Evolutionary conservation across 164 flowering plant species (phyloP).

Genomic region (Piper betle): DNA sequence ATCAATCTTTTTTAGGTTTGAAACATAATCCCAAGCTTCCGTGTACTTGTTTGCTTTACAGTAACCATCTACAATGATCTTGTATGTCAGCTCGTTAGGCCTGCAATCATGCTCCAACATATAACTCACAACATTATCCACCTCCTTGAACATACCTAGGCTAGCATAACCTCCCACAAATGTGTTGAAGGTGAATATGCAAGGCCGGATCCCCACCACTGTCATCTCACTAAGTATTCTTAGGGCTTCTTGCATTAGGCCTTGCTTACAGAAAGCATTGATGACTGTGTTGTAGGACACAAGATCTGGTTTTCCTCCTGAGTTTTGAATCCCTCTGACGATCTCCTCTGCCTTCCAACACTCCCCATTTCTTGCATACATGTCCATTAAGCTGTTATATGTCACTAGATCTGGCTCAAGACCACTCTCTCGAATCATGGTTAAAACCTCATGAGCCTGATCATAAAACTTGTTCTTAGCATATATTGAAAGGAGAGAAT

Average conservation of each 20-base stretch:
- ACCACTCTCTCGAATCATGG: constrained; percentile 44
- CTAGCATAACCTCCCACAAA: constrained; percentile 62
- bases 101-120: constrained; percentile 66
- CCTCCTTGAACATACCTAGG: constrained; percentile 48
- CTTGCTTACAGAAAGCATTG: constrained; percentile 80
- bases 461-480: constrained; percentile 61
- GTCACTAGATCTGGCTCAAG: constrained; percentile 73
- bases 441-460: constrained; percentile 51
- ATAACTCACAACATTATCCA: constrained; percentile 44
- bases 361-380: constrained; percentile 76
- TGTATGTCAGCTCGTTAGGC: constrained; percentile 80
- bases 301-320: constrained; percentile 55
- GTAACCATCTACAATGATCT: constrained; percentile 65
- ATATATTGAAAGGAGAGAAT: constrained; percentile 69
- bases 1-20: constrained; percentile 40
- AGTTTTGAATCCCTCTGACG: constrained; percentile 33
- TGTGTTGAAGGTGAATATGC: constrained; percentile 73
- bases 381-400: constrained; percentile 83
- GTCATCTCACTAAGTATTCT: constrained; percentile 61
- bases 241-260: constrained; percentile 80
- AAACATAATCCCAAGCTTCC: constrained; percentile 63
- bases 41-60: constrained; percentile 45
- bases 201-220: constrained; percentile 55
- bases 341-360: constrained; percentile 86
- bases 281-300: constrained; percentile 88